A percentile compares a stretch with the other conserved stretches of the same genome.
These are phyloP conservation scores for Penstemon newberryi DNA, from an alignment of 257 asterid species.

Conservation along the genomic window DNA sequence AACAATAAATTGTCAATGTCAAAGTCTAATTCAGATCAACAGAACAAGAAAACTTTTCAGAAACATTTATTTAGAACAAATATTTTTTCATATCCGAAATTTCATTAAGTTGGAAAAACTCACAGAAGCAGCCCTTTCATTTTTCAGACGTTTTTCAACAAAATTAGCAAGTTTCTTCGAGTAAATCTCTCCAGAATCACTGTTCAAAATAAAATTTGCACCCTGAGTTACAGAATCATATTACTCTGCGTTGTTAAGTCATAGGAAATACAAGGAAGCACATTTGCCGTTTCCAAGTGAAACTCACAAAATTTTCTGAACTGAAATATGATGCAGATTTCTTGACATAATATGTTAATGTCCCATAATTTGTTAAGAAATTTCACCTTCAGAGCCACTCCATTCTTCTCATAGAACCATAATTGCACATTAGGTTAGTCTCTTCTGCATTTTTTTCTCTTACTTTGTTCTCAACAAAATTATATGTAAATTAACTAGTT, in stretches of 20 bases:
- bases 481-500: constrained; percentile 12
- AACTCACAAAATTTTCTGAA: constrained; percentile 17
- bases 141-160: constrained; percentile 93
- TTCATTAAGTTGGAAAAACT: constrained; percentile 38
- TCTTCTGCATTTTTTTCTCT: neutral
- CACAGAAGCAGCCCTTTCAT: constrained; percentile 95
- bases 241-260: constrained; percentile 4
- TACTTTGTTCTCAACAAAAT: neutral
- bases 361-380: neutral
- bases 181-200: constrained; percentile 92
- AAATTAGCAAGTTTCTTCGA: constrained; percentile 88
- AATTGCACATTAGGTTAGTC: neutral
- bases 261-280: constrained; percentile 12
- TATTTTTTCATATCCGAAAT: neutral
- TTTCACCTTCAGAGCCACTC: constrained; percentile 14
- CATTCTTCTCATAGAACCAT: constrained; percentile 10
- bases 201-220: constrained; percentile 34
- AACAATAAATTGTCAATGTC: constrained; percentile 13
- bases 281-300: neutral
- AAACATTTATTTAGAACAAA: constrained; percentile 2
- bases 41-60: constrained; percentile 4
- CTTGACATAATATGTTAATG: neutral
- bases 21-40: constrained; percentile 20
- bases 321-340: constrained; percentile 1
- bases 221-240: constrained; percentile 18